Percentiles rank a stretch among this genome's conserved stretches.
Evolutionary conservation across 1,139 yeast genomes (phyloP).

Genomic region (Wickerhamomyces sp.): DNA sequence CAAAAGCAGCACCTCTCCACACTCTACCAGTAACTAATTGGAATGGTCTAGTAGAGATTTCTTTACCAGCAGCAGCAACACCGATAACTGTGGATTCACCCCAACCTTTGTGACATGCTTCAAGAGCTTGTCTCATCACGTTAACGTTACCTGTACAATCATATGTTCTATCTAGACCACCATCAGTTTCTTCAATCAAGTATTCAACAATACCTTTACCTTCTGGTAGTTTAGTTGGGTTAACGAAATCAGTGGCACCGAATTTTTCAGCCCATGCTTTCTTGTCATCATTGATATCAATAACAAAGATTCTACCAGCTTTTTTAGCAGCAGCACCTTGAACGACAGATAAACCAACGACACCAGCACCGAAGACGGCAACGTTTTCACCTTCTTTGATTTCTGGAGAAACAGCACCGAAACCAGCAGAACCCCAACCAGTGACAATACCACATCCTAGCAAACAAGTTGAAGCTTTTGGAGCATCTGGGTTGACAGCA

Average conservation of each 20-base stretch:
- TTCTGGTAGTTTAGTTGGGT: slow-evolving; percentile 70
- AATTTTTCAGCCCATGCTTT: slow-evolving; percentile 81
- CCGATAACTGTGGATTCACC: slow-evolving; percentile 93
- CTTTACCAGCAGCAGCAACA: slow-evolving; percentile 98
- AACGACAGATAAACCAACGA: slow-evolving; percentile 92
- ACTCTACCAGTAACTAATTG: slow-evolving; percentile 98
- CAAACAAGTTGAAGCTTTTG: slow-evolving; percentile 82
- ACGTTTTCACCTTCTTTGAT: slow-evolving; percentile 90
- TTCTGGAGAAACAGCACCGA: slow-evolving; percentile 39
- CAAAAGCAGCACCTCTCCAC: slow-evolving; percentile 98
- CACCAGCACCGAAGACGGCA: slow-evolving; percentile 96
- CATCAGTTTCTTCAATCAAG: slow-evolving; percentile 86
- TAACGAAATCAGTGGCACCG: slow-evolving; percentile 94
- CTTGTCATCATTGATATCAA: slow-evolving; percentile 83
- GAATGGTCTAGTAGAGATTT: slow-evolving; percentile 95
- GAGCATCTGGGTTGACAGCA: slow-evolving; percentile 80
- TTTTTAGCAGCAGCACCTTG: slow-evolving; percentile 88
- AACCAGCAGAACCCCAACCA: slow-evolving; percentile 91
- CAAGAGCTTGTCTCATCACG: slow-evolving; percentile 94
- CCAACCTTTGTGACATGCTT: slow-evolving; percentile 99
- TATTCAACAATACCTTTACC: slow-evolving; percentile 79
- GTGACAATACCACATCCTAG: slow-evolving; percentile 98
- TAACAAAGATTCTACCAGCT: slow-evolving; percentile 78
- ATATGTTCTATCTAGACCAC: slow-evolving; percentile 92
- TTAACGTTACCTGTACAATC: slow-evolving; percentile 96